Evolutionary conservation across 495 filamentous ascomycete genomes (phyloP), one percentile per base, ranked within the genome.

Genomic region (Parachaetomium inaequale): DNA sequence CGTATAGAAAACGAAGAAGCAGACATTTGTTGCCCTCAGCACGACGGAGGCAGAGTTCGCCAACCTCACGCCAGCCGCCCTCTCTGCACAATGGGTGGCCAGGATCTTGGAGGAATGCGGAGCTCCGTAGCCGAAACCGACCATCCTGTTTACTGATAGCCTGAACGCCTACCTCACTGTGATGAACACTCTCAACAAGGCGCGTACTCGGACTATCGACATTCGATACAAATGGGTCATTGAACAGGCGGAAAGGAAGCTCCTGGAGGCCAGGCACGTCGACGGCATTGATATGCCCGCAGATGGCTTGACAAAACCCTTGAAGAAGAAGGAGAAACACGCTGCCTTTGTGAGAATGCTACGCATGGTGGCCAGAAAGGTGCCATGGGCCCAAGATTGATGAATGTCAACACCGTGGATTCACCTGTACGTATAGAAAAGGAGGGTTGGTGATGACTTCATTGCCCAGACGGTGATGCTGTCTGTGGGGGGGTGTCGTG

Each of bases 1-100:
- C 1, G 11, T 23, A 0, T 62, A 1, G 51, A 62, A 62, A 11
- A 55, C 28, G 7, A 62, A 62, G 29, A 62, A 62, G 40, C 15
- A 62, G 19, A 49, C 40, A 7, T 62, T 55, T 3, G 29, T 62
- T 1, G 23, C 49, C 0, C 17, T 55, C 0, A 55, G 28, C 14
- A 62, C 31, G 0, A 62, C n/a, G 1, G 51, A 62, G 6, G 51
- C 40, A 0, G 52, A 62, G 10, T 62, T 62, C 7, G 17, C 51
- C 1, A 62, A 62, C 23, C 23, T 62, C 0, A 49, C 53, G 0
- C 29, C 28, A 1, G 32, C 15, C 11, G 51, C 4, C 0, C 29
- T 45, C 1, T 47, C 42, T 4, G 10, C 32, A 0, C 7, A 34
- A 3, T 62, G n/a, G 51, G 45, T 62, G 2, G 51, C 42, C 1